Percentiles rank a stretch among this genome's conserved stretches.
These are phyloP conservation scores for Taxawa tesnikishii DNA, from an alignment of 2,329 filamentous ascomycete species.

Conservation along the genomic window DNA sequence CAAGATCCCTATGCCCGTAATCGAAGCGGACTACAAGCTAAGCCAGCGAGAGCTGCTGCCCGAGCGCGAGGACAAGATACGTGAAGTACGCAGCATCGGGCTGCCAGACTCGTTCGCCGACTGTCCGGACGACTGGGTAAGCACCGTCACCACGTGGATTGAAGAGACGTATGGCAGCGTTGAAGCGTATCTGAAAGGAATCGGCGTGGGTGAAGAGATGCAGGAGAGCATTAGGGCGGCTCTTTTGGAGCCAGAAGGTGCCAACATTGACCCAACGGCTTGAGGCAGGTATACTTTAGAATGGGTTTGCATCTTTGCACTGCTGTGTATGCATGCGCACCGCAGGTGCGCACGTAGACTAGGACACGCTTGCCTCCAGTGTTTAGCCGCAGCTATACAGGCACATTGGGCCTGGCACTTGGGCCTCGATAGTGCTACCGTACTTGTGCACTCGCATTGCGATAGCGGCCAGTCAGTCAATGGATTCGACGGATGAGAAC, in stretches of 20 bases:
- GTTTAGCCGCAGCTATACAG: too few species aligned
- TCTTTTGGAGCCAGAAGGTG: constrained; percentile 1
- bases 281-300: too few species aligned
- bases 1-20: constrained; percentile 42
- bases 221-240: constrained; percentile 9
- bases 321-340: too few species aligned
- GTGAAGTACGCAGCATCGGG: constrained; percentile 59
- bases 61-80: constrained; percentile 51
- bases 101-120: constrained; percentile 60
- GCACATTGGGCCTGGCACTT: too few species aligned
- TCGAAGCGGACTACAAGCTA: constrained; percentile 60
- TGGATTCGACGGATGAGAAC: too few species aligned
- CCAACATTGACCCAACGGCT: too few species aligned
- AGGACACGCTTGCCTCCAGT: too few species aligned
- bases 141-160: constrained; percentile 45
- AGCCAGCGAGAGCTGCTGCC: constrained; percentile 48
- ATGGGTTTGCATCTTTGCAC: too few species aligned
- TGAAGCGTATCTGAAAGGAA: constrained; percentile 48
- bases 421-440: too few species aligned
- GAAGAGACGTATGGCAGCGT: constrained; percentile 53
- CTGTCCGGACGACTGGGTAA: constrained; percentile 54
- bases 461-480: too few species aligned
- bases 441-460: too few species aligned
- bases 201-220: constrained; percentile 37
- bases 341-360: too few species aligned